Percentiles rank a stretch among this genome's conserved stretches.
phyloP scores from a whole-genome alignment of 1,284 basidiomycete species.

The Moniliophthora roreri region DNA sequence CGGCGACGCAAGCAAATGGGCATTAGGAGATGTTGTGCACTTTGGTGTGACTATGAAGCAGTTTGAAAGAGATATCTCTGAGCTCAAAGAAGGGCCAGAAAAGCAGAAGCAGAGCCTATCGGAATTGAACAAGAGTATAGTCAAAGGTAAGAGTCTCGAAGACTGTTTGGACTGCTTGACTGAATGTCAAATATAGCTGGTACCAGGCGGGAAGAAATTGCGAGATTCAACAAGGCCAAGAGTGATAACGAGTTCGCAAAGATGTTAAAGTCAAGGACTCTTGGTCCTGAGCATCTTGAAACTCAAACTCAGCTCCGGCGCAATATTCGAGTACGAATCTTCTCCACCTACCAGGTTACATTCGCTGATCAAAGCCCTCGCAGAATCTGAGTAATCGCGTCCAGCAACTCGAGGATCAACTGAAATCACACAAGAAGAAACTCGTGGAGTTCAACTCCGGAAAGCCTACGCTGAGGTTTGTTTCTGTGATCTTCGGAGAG shows the following conservation, averaged over 20 bases:
- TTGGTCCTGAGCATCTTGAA: conserved; percentile 89
- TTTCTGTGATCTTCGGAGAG: conserved; percentile 5
- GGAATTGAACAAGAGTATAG: conserved; percentile 60
- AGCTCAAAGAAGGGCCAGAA: conserved; percentile 44
- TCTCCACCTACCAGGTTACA: conserved; percentile 3
- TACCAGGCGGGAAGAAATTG: conserved; percentile 49
- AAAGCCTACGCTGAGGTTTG: conserved; percentile 62
- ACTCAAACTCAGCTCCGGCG: conserved; percentile 75
- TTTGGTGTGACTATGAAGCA: conserved; percentile 49
- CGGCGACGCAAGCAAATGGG: conserved; percentile 50
- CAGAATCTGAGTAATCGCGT: conserved; percentile 71
- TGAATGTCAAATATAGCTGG: conserved; percentile 43
- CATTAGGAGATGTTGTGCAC: conserved; percentile 47
- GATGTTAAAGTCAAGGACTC: conserved; percentile 75
- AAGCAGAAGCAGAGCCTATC: conserved; percentile 42
- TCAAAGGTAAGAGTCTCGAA: conserved; percentile 54
- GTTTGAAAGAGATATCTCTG: conserved; percentile 51
- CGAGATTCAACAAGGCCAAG: conserved; percentile 33
- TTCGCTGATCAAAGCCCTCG: conserved; percentile 11
- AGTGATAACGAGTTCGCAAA: conserved; percentile 77
- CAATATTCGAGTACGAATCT: conserved; percentile 56
- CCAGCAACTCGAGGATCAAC: conserved; percentile 74
- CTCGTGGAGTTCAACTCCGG: conserved; percentile 64
- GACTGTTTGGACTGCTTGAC: conserved; percentile 1
- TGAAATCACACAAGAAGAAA: conserved; percentile 70